Evolutionary conservation across 2,329 filamentous ascomycete genomes (phyloP).

Genomic region (Monosporascus sp.): DNA sequence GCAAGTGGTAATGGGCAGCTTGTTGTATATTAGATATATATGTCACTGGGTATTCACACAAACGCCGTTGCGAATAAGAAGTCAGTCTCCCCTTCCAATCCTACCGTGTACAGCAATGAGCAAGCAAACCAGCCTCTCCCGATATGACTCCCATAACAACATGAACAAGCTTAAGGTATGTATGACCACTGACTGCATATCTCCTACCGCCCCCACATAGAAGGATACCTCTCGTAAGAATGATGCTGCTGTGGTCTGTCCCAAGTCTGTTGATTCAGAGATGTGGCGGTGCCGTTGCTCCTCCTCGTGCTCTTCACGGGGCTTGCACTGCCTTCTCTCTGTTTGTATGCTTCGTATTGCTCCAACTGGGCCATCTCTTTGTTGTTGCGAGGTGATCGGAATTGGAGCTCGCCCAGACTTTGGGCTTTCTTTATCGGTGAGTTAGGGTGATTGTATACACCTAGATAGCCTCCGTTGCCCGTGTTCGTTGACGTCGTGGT

Average conservation of each 20-base stretch:
- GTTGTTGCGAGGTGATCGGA: conserved; percentile 51
- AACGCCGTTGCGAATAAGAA: neutral
- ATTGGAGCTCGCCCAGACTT: conserved; percentile 54
- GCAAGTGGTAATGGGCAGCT: neutral
- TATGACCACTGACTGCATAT: neutral
- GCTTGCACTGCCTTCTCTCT: conserved; percentile 22
- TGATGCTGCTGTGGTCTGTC: conserved; percentile 15
- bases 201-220: conserved; percentile 24
- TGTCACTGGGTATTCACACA: neutral
- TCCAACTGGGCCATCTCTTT: conserved; percentile 58
- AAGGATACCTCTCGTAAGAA: conserved; percentile 28
- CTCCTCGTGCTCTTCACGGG: conserved; percentile 24
- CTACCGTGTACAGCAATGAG: neutral
- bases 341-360: conserved; percentile 33
- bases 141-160: neutral
- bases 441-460: conserved; percentile 72
- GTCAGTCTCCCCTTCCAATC: neutral
- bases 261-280: conserved; percentile 16
- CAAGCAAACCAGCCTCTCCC: neutral
- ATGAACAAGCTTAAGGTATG: neutral
- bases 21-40: neutral
- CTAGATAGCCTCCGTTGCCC: conserved; percentile 65
- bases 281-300: conserved; percentile 19
- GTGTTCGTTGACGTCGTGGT: conserved; percentile 17
- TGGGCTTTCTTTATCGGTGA: conserved; percentile 78